These are phyloP conservation scores for Podaxis rugospora DNA, from an alignment of 768 basidiomycete species.

Conservation along the genomic window DNA sequence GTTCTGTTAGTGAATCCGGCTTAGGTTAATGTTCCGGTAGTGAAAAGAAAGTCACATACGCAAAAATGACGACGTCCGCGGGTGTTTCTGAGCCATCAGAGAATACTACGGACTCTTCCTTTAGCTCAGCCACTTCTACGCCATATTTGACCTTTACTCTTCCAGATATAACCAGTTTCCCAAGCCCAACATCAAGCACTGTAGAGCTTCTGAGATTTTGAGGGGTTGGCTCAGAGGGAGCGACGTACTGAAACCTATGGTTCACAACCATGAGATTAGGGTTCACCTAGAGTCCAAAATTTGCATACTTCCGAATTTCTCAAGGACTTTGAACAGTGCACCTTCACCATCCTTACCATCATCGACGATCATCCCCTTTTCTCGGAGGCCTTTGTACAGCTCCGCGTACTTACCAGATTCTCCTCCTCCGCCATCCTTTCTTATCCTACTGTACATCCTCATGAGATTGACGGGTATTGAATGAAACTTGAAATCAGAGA, in stretches of 20 bases:
- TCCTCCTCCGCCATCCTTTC: conserved; percentile 4
- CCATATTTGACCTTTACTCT: conserved; percentile 58
- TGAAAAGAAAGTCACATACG: background rate
- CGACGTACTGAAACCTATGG: conserved; percentile 2
- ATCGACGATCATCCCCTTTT: conserved; percentile 9
- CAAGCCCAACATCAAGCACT: conserved; percentile 44
- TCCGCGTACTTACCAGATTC: background rate
- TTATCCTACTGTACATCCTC: background rate
- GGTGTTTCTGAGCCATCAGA: conserved; percentile 27
- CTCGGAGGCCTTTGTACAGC: background rate
- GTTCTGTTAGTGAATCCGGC: background rate
- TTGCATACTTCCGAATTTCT: background rate
- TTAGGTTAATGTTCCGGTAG: background rate
- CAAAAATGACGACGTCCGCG: background rate
- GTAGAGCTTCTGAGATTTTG: no score
- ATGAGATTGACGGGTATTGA: background rate
- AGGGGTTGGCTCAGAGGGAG: background rate
- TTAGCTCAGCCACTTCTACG: conserved; percentile 33
- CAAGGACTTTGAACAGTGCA: background rate
- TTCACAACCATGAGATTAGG: background rate
- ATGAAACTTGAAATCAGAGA: background rate
- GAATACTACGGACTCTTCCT: conserved; percentile 28
- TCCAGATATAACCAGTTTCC: conserved; percentile 46
- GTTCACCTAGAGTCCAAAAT: background rate
- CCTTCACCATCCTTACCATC: conserved; percentile 3